Base-by-base conservation (phyloP, 1,284 basidiomycete genomes). In the Ustilago sp. region DNA sequence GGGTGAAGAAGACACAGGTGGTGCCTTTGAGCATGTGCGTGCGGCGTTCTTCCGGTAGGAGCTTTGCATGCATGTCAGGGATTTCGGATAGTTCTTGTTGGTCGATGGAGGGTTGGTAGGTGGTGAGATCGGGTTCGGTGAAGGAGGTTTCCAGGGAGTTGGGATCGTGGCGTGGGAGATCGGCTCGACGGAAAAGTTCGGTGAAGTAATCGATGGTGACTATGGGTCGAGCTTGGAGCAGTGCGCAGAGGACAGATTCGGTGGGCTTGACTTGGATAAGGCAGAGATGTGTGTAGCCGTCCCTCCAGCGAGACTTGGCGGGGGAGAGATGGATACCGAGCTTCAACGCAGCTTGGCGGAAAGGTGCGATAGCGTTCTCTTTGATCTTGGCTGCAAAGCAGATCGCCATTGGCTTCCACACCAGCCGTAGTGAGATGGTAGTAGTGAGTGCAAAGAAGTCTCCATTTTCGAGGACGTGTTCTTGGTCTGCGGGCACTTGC, bases 21-120 rank as follows among this genome's bases (percentile, higher is more conserved):
- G 73, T 80, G 13, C 76, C 80, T 28, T 55, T 62, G 35, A 82
- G 69, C 64, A 82, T 74, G 39, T 64, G 64, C n/a, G 63, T 73
- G 43, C 80, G 63, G 3, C 50, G 43, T 43, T 65, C 47, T 11
- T 75, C 35, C 6, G 73, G 75, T 2, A 67, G 58, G 8, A 74
- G 39, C 39, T 59, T 59, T 4, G 43, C 34, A 7, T 58, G 55
- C 39, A 76, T n/a, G 23, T 78, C 59, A n/a, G 61, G 63, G 4
- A 63, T 38, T 9, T 67, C 74, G 61, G 64, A 48, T 15, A 75
- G 59, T 17, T 81, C 80, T 35, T 60, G 52, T 34, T 59, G 54
- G 13, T 67, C 56, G 48, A 75, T 54, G 7, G 59, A n/a, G 2
- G 80, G 80, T 28, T 67, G 59, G 51, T 76, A 74, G n/a, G 55